phyloP scores from a whole-genome alignment of 2,329 filamentous ascomycete species.

The Drechslerella coelobrocha region DNA sequence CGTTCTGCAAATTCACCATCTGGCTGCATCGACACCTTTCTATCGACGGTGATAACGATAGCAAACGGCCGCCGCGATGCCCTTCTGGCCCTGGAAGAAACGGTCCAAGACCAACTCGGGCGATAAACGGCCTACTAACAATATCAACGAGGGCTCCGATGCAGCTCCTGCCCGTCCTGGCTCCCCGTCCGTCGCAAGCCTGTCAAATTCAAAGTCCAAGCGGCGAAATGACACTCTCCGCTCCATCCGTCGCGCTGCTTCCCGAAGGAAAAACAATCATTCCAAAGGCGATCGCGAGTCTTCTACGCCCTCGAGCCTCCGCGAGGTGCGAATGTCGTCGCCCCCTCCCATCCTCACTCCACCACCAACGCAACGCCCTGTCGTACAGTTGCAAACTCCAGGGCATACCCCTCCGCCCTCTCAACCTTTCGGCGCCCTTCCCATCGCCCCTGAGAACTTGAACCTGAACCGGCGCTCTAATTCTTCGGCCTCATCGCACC shows the following conservation, averaged over 20 bases:
- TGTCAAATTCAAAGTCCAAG: slow-evolving; percentile 23
- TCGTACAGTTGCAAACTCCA: slow-evolving; percentile 50
- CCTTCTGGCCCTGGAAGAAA: slow-evolving; percentile 55
- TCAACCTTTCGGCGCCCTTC: slow-evolving; percentile 10
- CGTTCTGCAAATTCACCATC: too few species aligned
- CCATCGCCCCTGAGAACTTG: slow-evolving; percentile 38
- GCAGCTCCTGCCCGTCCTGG: slow-evolving; percentile 23
- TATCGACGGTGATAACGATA: too few species aligned
- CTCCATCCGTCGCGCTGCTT: slow-evolving; percentile 41
- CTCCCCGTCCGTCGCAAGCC: slow-evolving; percentile 28
- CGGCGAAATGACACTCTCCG: slow-evolving; percentile 45
- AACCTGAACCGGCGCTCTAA: slow-evolving; percentile 42
- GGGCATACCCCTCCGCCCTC: slow-evolving; percentile 48
- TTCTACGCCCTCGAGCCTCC: slow-evolving; percentile 33
- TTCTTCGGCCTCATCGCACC: slow-evolving; percentile 53
- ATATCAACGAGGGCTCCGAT: slow-evolving; percentile 40
- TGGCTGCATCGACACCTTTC: too few species aligned
- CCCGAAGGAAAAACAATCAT: slow-evolving; percentile 39
- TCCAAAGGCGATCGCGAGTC: slow-evolving; percentile 5
- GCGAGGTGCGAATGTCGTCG: slow-evolving; percentile 41
- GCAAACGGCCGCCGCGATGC: slow-evolving; percentile 50
- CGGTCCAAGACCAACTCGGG: slow-evolving; percentile 54
- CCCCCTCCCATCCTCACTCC: slow-evolving; percentile 8
- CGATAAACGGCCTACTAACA: slow-evolving; percentile 50
- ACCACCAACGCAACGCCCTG: slow-evolving; percentile 44